phyloP scores from a whole-genome alignment of 2,329 filamentous ascomycete genomes.

The Acrocalymma vagum region DNA sequence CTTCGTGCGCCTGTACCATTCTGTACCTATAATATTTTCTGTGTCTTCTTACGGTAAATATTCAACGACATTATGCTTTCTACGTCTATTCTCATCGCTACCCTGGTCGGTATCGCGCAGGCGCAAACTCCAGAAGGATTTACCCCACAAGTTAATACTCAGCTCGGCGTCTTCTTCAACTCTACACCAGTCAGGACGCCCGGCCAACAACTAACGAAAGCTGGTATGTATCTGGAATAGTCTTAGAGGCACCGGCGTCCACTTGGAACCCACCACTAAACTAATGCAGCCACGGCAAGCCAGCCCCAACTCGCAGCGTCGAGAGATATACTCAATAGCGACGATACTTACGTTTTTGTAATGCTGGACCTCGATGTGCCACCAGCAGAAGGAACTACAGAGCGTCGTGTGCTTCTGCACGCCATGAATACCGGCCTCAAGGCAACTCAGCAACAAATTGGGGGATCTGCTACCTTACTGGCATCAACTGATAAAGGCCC shows the following conservation, averaged over 20 bases:
- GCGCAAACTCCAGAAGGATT: slow-evolving; percentile 44
- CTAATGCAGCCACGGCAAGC: slow-evolving; percentile 26
- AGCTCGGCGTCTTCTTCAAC: slow-evolving; percentile 43
- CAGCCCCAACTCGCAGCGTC: slow-evolving; percentile 39
- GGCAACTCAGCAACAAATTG: slow-evolving; percentile 35
- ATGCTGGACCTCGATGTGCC: slow-evolving; percentile 48
- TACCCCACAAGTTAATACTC: slow-evolving; percentile 31
- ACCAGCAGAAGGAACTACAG: slow-evolving; percentile 25
- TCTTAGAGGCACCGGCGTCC: not conserved
- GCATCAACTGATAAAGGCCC: slow-evolving; percentile 36
- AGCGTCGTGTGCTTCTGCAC: slow-evolving; percentile 41
- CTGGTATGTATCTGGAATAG: slow-evolving; percentile 21
- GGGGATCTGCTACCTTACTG: slow-evolving; percentile 31
- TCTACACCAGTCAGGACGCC: slow-evolving; percentile 36
- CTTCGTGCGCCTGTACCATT: slow-evolving; percentile 6
- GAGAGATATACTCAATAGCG: slow-evolving; percentile 17
- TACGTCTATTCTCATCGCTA: slow-evolving; percentile 30
- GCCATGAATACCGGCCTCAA: slow-evolving; percentile 45
- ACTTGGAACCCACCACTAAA: slow-evolving; percentile 11
- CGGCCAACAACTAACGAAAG: slow-evolving; percentile 37
- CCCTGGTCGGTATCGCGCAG: slow-evolving; percentile 32
- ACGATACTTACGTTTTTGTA: slow-evolving; percentile 42
- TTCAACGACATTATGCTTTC: slow-evolving; percentile 28
- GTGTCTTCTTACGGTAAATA: not conserved
- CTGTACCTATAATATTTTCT: slow-evolving; percentile 1